phyloP scores from a whole-genome alignment of 805 yeast genomes.

The Osmozyma mogii region DNA sequence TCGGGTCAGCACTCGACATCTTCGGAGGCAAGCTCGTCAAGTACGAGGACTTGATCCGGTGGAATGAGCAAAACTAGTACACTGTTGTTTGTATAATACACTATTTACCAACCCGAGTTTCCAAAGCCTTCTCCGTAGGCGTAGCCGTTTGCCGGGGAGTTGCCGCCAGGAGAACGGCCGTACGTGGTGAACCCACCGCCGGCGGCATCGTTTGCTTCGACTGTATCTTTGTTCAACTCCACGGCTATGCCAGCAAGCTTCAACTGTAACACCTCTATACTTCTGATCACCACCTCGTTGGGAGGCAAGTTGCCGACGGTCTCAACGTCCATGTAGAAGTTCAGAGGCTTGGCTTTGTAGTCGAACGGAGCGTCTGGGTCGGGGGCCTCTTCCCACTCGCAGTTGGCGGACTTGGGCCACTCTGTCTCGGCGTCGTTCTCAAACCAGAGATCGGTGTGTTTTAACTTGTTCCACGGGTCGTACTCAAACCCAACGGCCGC shows the following conservation, averaged over 20 bases:
- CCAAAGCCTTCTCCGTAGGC: slow-evolving; percentile 30
- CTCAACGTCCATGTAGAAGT: slow-evolving; percentile 84
- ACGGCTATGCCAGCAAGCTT: slow-evolving; percentile 83
- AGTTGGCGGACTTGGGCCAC: slow-evolving; percentile 87
- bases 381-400: slow-evolving; percentile 96
- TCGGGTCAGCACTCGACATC: slow-evolving; percentile 87
- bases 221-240: slow-evolving; percentile 46
- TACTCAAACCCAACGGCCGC: slow-evolving; percentile 94
- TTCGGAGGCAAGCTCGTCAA: slow-evolving; percentile 84
- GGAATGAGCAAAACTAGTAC: slow-evolving; percentile 43
- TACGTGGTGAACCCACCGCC: slow-evolving; percentile 43
- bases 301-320: slow-evolving; percentile 87
- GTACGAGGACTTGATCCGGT: slow-evolving; percentile 64
- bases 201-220: slow-evolving; percentile 32
- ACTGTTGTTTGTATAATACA: slow-evolving; percentile 2
- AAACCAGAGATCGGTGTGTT: slow-evolving; percentile 95
- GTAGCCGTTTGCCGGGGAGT: slow-evolving; percentile 18
- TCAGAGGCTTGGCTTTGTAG: slow-evolving; percentile 70
- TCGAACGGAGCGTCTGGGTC: slow-evolving; percentile 81
- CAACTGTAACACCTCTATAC: slow-evolving; percentile 77
- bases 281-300: slow-evolving; percentile 79
- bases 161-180: slow-evolving; percentile 33
- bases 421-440: slow-evolving; percentile 82
- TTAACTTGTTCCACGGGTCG: slow-evolving; percentile 97
- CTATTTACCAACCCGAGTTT: slow-evolving; percentile 21